Percentiles rank a stretch among this genome's conserved stretches.
phyloP scores from a whole-genome alignment of 805 yeast genomes.

The Saturnispora quitensis region DNA sequence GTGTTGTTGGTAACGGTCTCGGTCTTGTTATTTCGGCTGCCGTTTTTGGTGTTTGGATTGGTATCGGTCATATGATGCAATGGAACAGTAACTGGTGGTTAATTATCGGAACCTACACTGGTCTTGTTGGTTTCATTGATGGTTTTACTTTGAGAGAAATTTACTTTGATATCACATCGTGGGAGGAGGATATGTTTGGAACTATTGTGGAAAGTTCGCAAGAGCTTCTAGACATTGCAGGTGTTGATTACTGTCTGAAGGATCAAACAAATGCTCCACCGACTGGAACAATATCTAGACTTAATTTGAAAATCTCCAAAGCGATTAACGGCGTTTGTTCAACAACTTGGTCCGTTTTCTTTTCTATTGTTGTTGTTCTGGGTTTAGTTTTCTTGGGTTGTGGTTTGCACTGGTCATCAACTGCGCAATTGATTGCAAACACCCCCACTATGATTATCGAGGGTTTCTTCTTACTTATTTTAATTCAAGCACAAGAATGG shows the following conservation, averaged over 20 bases:
- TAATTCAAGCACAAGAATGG: constrained; percentile 32
- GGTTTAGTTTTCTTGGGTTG: constrained; percentile 27
- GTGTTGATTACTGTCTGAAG: constrained; percentile 12
- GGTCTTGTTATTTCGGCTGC: constrained; percentile 29
- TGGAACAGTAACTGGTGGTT: constrained; percentile 37
- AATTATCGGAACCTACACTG: constrained; percentile 38
- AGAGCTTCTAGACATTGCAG: constrained; percentile 22
- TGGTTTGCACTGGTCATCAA: constrained; percentile 30
- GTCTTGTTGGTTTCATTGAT: constrained; percentile 35
- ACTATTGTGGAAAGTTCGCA: constrained; percentile 26
- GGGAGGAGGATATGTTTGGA: constrained; percentile 19
- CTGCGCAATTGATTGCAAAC: constrained; percentile 33
- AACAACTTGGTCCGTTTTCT: constrained; percentile 25
- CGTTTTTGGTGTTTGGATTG: constrained; percentile 31
- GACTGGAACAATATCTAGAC: constrained; percentile 7
- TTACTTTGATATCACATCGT: constrained; percentile 22
- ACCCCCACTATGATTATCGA: constrained; percentile 38
- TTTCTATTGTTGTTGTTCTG: constrained; percentile 22
- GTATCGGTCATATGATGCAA: constrained; percentile 28
- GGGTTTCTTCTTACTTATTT: constrained; percentile 31
- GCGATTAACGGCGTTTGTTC: constrained; percentile 27
- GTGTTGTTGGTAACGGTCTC: constrained; percentile 34
- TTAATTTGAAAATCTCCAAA: constrained; percentile 11
- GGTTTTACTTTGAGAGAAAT: constrained; percentile 34
- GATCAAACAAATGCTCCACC: not conserved